Conservation (phyloP, 2,329 filamentous ascomycete genomes). For the Dothideomycetes sp. region DNA sequence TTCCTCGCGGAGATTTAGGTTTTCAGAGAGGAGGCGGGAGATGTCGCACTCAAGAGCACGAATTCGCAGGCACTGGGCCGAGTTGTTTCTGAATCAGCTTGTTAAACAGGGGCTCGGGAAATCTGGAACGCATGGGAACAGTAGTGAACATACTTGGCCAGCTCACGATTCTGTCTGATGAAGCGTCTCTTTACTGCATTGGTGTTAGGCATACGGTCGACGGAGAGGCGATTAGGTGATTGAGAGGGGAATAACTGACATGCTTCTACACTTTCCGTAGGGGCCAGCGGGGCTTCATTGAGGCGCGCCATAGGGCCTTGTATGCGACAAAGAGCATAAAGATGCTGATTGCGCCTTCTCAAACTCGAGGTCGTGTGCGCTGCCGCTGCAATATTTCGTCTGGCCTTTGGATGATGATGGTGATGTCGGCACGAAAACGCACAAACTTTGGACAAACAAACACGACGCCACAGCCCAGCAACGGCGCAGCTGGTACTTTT, state of each 20-base stretch:
- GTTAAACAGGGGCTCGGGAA: neutral
- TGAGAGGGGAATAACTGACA: conserved; percentile 40
- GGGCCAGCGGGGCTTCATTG: conserved; percentile 54
- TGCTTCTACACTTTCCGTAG: conserved; percentile 56
- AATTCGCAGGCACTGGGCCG: conserved; percentile 65
- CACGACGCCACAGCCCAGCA: neutral
- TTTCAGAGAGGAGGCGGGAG: conserved; percentile 65
- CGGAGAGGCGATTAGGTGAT: neutral
- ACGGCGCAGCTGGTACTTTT: neutral
- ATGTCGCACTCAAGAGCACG: conserved; percentile 66
- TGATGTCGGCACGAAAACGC: too few species aligned
- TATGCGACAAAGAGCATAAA: neutral
- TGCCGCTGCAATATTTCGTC: neutral
- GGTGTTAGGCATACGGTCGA: conserved; percentile 6
- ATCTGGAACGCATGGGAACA: neutral
- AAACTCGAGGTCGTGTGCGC: too few species aligned
- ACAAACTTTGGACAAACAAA: neutral
- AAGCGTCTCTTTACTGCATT: conserved; percentile 63
- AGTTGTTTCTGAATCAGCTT: conserved; percentile 49
- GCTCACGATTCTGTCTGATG: conserved; percentile 72
- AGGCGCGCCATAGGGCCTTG: conserved; percentile 58
- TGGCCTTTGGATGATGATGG: neutral
- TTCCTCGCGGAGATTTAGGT: conserved; percentile 60
- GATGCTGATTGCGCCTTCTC: neutral
- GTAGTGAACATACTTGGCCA: conserved; percentile 42